These are phyloP conservation scores for Lactarius tabidus DNA, from an alignment of 768 basidiomycete species.

Conservation along the genomic window DNA sequence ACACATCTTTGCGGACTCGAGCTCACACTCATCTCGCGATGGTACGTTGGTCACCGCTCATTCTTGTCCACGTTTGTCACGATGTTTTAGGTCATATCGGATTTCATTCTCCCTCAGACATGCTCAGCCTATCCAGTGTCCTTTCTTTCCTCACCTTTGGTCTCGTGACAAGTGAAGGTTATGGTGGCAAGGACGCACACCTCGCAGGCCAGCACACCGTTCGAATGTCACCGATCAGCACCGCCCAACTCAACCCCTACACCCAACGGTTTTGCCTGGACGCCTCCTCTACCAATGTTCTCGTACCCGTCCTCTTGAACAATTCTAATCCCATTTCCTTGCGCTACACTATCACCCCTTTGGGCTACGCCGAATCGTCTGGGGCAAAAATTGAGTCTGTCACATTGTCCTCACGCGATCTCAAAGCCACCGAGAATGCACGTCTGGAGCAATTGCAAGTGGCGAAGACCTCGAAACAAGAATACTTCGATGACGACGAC, in stretches of 20 bases:
- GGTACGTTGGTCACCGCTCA: conserved; percentile 21
- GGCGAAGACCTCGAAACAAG: conserved; percentile 33
- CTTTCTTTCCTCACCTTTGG: conserved; percentile 50
- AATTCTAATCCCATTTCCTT: conserved; percentile 75
- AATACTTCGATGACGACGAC: conserved; percentile 63
- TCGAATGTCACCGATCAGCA: conserved; percentile 89
- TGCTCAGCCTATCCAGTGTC: conserved; percentile 47
- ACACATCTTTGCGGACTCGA: conserved; percentile 39
- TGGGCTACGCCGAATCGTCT: conserved; percentile 45
- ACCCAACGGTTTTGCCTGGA: conserved; percentile 71
- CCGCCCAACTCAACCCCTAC: conserved; percentile 83
- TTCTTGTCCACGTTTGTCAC: conserved; percentile 16
- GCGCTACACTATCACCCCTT: conserved; percentile 67
- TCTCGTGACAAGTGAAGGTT: conserved; percentile 40
- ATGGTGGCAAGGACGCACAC: conserved; percentile 49
- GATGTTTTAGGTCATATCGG: conserved; percentile 22
- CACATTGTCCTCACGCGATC: conserved; percentile 48
- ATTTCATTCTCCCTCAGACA: conserved; percentile 23
- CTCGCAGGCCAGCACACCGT: conserved; percentile 87
- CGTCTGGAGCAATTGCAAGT: conserved; percentile 50
- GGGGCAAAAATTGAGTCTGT: conserved; percentile 30
- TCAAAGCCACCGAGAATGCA: conserved; percentile 61
- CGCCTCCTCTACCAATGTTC: conserved; percentile 46
- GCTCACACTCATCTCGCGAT: conserved; percentile 17
- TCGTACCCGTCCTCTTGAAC: conserved; percentile 85